Evolutionary conservation across 78 protist genomes (phyloP).

Genomic region (Dictyostelium discoideum): dicty_2.7 NC_007088.5:5451001-5451500

Average conservation of each 20-base stretch:
- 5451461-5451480: too few relatives aligned
- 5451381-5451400: constrained; percentile 6
- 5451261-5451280: not conserved
- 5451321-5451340: not conserved
- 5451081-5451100: constrained; percentile 52
- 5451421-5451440: constrained; percentile 20
- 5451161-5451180: not conserved
- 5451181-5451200: not conserved
- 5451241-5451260: constrained; percentile 58
- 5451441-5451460: not conserved
- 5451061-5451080: constrained; percentile 8
- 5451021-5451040: constrained; percentile 13
- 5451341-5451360: constrained; percentile 28
- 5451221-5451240: constrained; percentile 32
- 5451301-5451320: constrained; percentile 29
- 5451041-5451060: constrained; percentile 36
- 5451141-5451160: not conserved
- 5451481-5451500: too few relatives aligned
- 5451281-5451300: not conserved
- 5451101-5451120: constrained; percentile 24
- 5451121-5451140: not conserved
- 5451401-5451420: constrained; percentile 11
- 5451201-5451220: not conserved
- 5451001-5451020: not conserved
- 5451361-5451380: not conserved